A percentile compares a stretch with the other conserved stretches of the same genome.
Conservation (phyloP, 1,284 basidiomycete genomes). For the Puccinia sorghi region DNA sequence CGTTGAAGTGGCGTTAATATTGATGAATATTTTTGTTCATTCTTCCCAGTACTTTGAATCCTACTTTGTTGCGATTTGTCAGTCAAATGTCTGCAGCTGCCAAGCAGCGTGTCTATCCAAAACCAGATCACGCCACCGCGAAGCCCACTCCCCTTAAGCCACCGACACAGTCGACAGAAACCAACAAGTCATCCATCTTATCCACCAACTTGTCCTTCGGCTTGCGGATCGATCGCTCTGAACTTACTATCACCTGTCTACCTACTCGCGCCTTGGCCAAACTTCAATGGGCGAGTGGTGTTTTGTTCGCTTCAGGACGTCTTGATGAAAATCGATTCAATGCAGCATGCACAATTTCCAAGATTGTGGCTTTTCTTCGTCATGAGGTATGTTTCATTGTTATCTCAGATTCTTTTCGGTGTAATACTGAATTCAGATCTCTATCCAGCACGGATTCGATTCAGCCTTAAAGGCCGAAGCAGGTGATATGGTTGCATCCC, state of each 20-base stretch:
- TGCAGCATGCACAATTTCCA: conserved; percentile 31
- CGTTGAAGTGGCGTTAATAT: not conserved
- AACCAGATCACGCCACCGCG: not conserved
- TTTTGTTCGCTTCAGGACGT: conserved; percentile 33
- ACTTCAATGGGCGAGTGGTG: conserved; percentile 41
- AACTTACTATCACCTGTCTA: conserved; percentile 33
- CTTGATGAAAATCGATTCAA: conserved; percentile 34
- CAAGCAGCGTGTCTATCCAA: conserved; percentile 20
- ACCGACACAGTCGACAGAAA: not conserved
- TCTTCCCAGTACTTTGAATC: conserved; percentile 21
- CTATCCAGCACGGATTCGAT: conserved; percentile 30
- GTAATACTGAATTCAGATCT: not conserved
- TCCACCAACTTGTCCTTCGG: conserved; percentile 36
- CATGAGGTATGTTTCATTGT: conserved; percentile 27
- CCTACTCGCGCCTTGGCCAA: conserved; percentile 35
- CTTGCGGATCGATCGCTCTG: conserved; percentile 35
- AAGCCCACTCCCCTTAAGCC: conserved; percentile 9
- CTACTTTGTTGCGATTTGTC: conserved; percentile 34
- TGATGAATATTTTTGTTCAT: not conserved
- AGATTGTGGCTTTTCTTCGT: conserved; percentile 32
- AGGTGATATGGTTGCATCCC: conserved; percentile 33
- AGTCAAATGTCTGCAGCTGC: conserved; percentile 40
- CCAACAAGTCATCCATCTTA: conserved; percentile 26
- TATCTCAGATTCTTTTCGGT: no score
- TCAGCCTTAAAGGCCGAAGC: conserved; percentile 40